Base-by-base conservation (phyloP, 2,329 filamentous ascomycete species). In the Cladosporium colombiae region DNA sequence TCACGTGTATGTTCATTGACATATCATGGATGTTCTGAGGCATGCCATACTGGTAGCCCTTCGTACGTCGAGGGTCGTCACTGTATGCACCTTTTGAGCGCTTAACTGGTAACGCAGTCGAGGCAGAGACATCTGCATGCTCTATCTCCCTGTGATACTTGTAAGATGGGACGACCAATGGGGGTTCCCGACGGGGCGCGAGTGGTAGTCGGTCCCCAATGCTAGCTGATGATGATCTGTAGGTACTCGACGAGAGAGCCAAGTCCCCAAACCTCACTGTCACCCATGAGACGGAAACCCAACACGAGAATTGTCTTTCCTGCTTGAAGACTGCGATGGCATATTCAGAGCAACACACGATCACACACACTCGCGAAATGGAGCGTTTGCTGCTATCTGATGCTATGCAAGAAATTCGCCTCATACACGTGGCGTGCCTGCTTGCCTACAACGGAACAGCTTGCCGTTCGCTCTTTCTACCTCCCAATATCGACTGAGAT, bases 381-480 rank as follows among this genome's bases (percentile, higher is more conserved):
- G 7, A 4, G 40, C 40, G 40, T 46, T 46, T 46, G 40, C n/a
- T 46, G 40, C 10, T 46, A 10, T 46, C 8, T 5, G 10, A 4
- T 10, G 40, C 40, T 13, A 3, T 5, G n/a, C 13, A 8, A 31
- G 8, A 31, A 31, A 29, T 18, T 21, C 11, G 29, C 52, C 52
- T 55, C 31, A 6, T 13, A 33, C 52, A 55, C 27, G 52, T 55
- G 52, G 52, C 29, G 52, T 21, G 27, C 18, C 52, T 55, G 52
- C 52, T 55, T 33, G 29, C 52, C 27, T 18, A 33, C 18, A n/a
- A 55, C 8, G 18, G 27, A n/a, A 13, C 52, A 55, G 29, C 50
- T 53, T 55, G 52, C 25, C 25, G 27, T 55, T 33, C 52, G 52
- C 52, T 55, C 52, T 18, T 55, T 55, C 52, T 44, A 10, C 37